A percentile compares a stretch with the other conserved stretches of the same genome.
Conservation (phyloP, 1,284 basidiomycete species). For the Marasmius sp. region DNA sequence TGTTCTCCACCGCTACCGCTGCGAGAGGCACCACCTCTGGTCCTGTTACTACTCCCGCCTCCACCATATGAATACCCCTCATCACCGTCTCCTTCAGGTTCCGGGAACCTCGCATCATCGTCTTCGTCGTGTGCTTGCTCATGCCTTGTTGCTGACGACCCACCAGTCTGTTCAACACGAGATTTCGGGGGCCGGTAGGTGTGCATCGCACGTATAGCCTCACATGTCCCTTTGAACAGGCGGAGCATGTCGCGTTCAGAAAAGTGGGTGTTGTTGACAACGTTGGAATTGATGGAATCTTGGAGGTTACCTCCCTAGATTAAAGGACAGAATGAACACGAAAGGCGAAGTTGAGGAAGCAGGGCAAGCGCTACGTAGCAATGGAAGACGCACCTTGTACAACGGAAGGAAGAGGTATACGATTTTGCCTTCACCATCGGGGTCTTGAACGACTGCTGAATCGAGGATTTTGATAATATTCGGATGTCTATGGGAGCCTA, state of each 20-base stretch:
- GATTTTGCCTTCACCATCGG: conserved; percentile 90
- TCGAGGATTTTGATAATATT: conserved; percentile 91
- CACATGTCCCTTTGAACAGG: conserved; percentile 92
- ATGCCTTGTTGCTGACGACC: too few relatives aligned
- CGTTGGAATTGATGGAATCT: conserved; percentile 88
- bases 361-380: not conserved
- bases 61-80: conserved; percentile 66
- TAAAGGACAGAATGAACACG: conserved; percentile 21
- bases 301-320: conserved; percentile 86
- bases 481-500: conserved; percentile 58
- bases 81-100: conserved; percentile 69
- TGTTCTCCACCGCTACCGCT: conserved; percentile 36
- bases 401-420: conserved; percentile 92
- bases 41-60: not conserved
- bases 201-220: conserved; percentile 94
- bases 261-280: conserved; percentile 82
- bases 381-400: conserved; percentile 68
- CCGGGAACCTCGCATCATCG: conserved; percentile 63
- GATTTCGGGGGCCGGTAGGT: conserved; percentile 57
- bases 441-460: conserved; percentile 92
- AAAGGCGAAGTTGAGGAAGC: not conserved
- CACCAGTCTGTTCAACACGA: conserved; percentile 7
- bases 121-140: conserved; percentile 42
- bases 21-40: not conserved
- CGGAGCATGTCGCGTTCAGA: conserved; percentile 87